Evolutionary conservation across 108 stramenopile genomes (phyloP).

Genomic region (Aurantiochytrium sp.): DNA sequence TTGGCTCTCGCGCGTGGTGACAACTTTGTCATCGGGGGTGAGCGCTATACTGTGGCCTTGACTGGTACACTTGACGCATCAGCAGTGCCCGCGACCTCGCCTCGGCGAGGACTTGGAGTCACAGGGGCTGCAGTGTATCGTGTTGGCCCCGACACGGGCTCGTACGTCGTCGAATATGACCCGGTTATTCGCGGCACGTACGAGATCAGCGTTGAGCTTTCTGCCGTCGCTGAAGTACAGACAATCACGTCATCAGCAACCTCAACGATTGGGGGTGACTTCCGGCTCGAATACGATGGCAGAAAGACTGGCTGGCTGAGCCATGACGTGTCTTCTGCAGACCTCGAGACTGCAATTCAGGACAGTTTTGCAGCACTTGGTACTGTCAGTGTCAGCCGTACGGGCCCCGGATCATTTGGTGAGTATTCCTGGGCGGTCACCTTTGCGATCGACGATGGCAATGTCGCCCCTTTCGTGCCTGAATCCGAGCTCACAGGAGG

Average conservation of each 20-base stretch:
- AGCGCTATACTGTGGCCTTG: conserved; percentile 37
- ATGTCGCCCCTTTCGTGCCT: conserved; percentile 27
- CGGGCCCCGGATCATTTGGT: background rate
- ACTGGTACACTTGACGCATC: conserved; percentile 32
- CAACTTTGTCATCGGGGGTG: conserved; percentile 38
- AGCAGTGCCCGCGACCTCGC: conserved; percentile 33
- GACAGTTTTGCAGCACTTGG: background rate
- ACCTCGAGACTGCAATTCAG: conserved; percentile 17
- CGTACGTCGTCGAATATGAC: conserved; percentile 41
- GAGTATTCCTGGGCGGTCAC: conserved; percentile 46
- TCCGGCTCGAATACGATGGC: background rate
- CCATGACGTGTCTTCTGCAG: conserved; percentile 30
- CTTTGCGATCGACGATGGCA: conserved; percentile 30
- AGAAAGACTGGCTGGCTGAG: conserved; percentile 20
- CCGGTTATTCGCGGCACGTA: conserved; percentile 50
- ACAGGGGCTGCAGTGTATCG: background rate
- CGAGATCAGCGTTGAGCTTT: conserved; percentile 39
- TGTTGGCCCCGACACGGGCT: conserved; percentile 34
- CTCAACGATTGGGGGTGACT: background rate
- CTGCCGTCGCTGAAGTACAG: conserved; percentile 43
- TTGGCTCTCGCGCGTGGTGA: conserved; percentile 46
- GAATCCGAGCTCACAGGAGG: conserved; percentile 40
- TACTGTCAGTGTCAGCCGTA: background rate
- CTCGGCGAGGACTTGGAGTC: conserved; percentile 24
- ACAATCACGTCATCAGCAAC: conserved; percentile 24